These are phyloP conservation scores for Cylindrotheca fusiformis DNA, from an alignment of 108 stramenopile genomes.

Conservation along the genomic window DNA sequence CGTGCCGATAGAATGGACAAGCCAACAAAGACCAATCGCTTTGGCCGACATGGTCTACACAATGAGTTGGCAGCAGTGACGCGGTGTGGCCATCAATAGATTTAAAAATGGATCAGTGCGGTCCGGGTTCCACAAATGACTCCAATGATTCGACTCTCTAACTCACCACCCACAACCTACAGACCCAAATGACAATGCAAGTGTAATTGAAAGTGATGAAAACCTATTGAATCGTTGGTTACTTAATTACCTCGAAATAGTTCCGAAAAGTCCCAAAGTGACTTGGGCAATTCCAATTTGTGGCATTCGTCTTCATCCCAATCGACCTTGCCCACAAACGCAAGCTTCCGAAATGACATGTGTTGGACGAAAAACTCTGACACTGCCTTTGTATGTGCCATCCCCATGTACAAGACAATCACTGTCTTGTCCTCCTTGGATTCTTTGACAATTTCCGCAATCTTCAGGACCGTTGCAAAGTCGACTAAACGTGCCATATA, in stretches of 20 bases:
- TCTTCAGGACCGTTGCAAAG: conserved; percentile 29
- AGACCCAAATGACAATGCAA: too few relatives aligned
- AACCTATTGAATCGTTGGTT: too few relatives aligned
- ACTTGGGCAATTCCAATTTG: conserved; percentile 24
- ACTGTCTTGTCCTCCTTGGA: conserved; percentile 23
- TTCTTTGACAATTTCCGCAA: conserved; percentile 27
- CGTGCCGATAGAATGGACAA: too few relatives aligned
- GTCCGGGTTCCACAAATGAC: too few relatives aligned
- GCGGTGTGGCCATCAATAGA: too few relatives aligned
- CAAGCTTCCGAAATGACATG: conserved; percentile 33
- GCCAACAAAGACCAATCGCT: too few relatives aligned
- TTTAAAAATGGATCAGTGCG: too few relatives aligned
- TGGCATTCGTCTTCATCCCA: conserved; percentile 32
- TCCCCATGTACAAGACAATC: conserved; percentile 36
- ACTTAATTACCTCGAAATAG: conserved; percentile 13
- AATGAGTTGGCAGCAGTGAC: too few relatives aligned
- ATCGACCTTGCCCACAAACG: conserved; percentile 30
- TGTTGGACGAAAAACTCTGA: conserved; percentile 21
- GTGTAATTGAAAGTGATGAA: too few relatives aligned
- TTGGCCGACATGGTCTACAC: too few relatives aligned
- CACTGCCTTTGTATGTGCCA: conserved; percentile 27
- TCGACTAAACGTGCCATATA: conserved; percentile 37
- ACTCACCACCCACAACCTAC: too few relatives aligned
- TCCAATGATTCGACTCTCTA: too few relatives aligned
- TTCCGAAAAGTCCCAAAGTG: conserved; percentile 31